Evolutionary conservation across 768 basidiomycete species (phyloP).

Genomic region (Tricholoma hemisulphureum): DNA sequence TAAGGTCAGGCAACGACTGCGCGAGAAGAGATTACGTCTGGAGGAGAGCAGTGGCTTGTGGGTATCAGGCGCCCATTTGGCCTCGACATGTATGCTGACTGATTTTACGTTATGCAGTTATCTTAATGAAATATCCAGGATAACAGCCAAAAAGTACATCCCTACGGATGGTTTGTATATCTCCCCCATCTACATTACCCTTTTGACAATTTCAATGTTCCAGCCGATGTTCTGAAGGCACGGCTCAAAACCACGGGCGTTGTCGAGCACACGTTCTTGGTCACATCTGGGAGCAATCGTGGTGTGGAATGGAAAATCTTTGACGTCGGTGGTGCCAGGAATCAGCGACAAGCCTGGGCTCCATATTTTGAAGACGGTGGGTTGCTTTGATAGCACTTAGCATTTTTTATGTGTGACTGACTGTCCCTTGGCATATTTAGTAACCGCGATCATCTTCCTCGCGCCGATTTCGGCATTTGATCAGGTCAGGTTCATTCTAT

Average conservation of each 20-base stretch:
- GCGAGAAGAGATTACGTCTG: slow-evolving; percentile 63
- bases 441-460: slow-evolving; percentile 85
- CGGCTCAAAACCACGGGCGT: slow-evolving; percentile 82
- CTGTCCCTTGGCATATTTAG: slow-evolving; percentile 35
- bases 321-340: slow-evolving; percentile 80
- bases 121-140: slow-evolving; percentile 76
- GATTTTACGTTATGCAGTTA: slow-evolving; percentile 54
- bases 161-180: slow-evolving; percentile 65
- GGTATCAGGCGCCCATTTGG: slow-evolving; percentile 28
- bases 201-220: slow-evolving; percentile 12
- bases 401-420: slow-evolving; percentile 1
- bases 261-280: slow-evolving; percentile 71
- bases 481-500: slow-evolving; percentile 42
- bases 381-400: slow-evolving; percentile 15
- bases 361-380: slow-evolving; percentile 85
- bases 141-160: slow-evolving; percentile 78
- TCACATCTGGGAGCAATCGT: slow-evolving; percentile 54
- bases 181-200: slow-evolving; percentile 15
- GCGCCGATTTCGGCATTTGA: slow-evolving; percentile 88
- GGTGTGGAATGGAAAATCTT: slow-evolving; percentile 79
- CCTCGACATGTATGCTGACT: background rate
- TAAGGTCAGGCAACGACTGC: slow-evolving; percentile 60
- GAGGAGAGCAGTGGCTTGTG: slow-evolving; percentile 88
- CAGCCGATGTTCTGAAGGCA: slow-evolving; percentile 78
- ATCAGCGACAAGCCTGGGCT: slow-evolving; percentile 84